Evolutionary conservation across 2,329 filamentous ascomycete genomes (phyloP).

Genomic region (Fonsecaea pedrosoi): DNA sequence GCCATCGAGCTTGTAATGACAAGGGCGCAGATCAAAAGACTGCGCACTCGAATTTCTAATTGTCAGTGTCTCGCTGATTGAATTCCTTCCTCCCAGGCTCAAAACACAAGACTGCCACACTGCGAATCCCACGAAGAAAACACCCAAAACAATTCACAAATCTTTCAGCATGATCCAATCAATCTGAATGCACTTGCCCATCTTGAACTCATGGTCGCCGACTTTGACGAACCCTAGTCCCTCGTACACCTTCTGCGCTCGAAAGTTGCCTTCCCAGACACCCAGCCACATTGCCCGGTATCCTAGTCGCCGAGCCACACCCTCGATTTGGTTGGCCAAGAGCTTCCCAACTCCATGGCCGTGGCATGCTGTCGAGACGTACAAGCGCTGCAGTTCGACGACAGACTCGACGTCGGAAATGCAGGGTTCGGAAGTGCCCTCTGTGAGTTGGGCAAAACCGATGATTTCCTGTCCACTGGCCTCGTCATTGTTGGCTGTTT

Average conservation of each 20-base stretch:
- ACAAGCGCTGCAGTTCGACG: constrained; percentile 36
- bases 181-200: constrained; percentile 38
- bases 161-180: constrained; percentile 38
- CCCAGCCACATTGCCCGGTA: constrained; percentile 34
- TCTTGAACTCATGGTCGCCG: constrained; percentile 38
- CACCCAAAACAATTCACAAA: constrained; percentile 22
- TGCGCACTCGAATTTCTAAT: too few relatives aligned
- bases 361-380: constrained; percentile 30
- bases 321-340: constrained; percentile 24
- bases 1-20: neutral
- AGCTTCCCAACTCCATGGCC: constrained; percentile 28
- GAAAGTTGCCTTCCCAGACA: constrained; percentile 39
- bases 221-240: constrained; percentile 29
- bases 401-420: constrained; percentile 25
- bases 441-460: constrained; percentile 35
- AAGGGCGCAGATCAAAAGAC: too few relatives aligned
- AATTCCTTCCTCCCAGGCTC: neutral
- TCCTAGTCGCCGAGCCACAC: constrained; percentile 23
- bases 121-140: neutral
- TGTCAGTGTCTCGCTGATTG: too few relatives aligned
- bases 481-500: neutral
- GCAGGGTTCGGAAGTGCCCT: constrained; percentile 35
- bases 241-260: constrained; percentile 36
- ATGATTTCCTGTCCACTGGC: constrained; percentile 17
- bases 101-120: neutral